phyloP scores from a whole-genome alignment of 1,139 yeast species.

The Geotrichum australiense region DNA sequence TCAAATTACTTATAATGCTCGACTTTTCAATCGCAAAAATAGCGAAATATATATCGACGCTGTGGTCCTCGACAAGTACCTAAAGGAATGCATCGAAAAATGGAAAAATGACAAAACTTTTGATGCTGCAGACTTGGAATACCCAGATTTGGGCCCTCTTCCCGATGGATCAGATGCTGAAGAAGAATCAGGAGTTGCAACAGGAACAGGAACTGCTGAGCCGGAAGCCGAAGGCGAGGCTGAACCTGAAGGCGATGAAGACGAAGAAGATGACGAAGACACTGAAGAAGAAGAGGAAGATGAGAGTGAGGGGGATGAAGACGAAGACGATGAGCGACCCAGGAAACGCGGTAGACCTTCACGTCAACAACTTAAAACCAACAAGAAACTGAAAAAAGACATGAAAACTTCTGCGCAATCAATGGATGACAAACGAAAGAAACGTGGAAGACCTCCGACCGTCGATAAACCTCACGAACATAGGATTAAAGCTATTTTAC shows the following conservation, averaged over 20 bases:
- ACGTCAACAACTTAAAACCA: slow-evolving; percentile 24
- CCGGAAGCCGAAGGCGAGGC: slow-evolving; percentile 28
- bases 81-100: slow-evolving; percentile 50
- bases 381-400: slow-evolving; percentile 24
- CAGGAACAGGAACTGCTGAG: slow-evolving; percentile 31
- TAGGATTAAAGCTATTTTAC: slow-evolving; percentile 77
- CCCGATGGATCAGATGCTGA: slow-evolving; percentile 37
- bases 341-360: slow-evolving; percentile 26
- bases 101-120: slow-evolving; percentile 40
- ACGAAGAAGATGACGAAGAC: slow-evolving; percentile 23
- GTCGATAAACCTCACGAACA: slow-evolving; percentile 93
- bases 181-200: slow-evolving; percentile 29
- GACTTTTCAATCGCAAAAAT: slow-evolving; percentile 66
- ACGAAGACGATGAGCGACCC: slow-evolving; percentile 22
- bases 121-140: slow-evolving; percentile 38
- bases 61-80: slow-evolving; percentile 54
- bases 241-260: slow-evolving; percentile 24
- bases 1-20: slow-evolving; percentile 85
- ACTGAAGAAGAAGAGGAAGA: slow-evolving; percentile 33
- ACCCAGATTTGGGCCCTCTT: slow-evolving; percentile 70
- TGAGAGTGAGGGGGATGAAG: slow-evolving; percentile 38
- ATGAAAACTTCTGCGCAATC: slow-evolving; percentile 19
- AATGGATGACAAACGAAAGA: slow-evolving; percentile 51
- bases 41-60: slow-evolving; percentile 70
- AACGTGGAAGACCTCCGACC: slow-evolving; percentile 92